These are phyloP conservation scores for Phytophthora agathidicida DNA, from an alignment of 352 stramenopile genomes.

Conservation along the genomic window DNA sequence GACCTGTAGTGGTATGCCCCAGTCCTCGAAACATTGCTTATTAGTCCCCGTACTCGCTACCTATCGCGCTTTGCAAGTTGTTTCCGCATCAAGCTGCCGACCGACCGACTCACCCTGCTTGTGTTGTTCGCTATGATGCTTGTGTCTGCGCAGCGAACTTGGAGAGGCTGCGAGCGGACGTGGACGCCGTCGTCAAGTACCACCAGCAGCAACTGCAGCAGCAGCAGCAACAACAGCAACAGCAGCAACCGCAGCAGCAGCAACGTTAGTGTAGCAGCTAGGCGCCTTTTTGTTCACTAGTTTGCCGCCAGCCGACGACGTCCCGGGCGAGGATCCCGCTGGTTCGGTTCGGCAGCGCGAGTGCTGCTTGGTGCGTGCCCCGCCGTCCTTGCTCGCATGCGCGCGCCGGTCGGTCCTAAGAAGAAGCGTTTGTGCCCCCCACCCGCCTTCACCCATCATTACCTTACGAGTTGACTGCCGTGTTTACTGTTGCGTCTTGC, in stretches of 20 bases:
- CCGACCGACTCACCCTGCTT: slow-evolving; percentile 6
- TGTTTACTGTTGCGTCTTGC: slow-evolving; percentile 1
- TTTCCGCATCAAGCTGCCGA: no score
- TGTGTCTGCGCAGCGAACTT: slow-evolving; percentile 39
- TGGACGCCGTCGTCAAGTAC: slow-evolving; percentile 50
- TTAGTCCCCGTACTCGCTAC: no score
- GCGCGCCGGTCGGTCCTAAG: no score
- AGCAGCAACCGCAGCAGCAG: slow-evolving; percentile 34
- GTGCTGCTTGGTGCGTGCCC: background rate
- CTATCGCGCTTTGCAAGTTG: no score
- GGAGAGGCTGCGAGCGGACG: slow-evolving; percentile 43
- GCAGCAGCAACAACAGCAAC: slow-evolving; percentile 26
- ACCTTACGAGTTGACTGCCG: slow-evolving; percentile 13
- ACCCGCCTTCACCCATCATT: slow-evolving; percentile 24
- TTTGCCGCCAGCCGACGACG: slow-evolving; percentile 1
- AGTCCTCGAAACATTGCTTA: no score
- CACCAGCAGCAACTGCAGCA: slow-evolving; percentile 45
- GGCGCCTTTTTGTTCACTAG: slow-evolving; percentile 23
- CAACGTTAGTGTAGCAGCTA: slow-evolving; percentile 31
- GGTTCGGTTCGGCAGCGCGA: background rate
- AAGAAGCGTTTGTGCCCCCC: slow-evolving; percentile 23
- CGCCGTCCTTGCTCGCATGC: no score
- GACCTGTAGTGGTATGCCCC: background rate
- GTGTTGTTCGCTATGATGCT: slow-evolving; percentile 8
- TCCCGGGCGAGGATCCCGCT: no score